These are phyloP conservation scores for Paulownia fortunei DNA, from an alignment of 257 asterid genomes.

Conservation along the genomic window DNA sequence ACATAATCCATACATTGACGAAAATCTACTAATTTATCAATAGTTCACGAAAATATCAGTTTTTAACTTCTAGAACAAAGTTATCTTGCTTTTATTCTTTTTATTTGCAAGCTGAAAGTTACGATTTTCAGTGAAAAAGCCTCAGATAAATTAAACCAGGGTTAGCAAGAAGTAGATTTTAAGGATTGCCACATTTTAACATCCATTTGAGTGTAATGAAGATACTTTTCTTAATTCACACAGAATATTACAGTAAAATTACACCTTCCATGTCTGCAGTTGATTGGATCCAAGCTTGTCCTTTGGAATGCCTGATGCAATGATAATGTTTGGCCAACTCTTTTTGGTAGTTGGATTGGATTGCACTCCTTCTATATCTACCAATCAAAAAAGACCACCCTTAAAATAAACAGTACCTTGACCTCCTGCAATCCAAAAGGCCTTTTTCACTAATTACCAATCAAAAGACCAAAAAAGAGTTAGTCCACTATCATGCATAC, in stretches of 20 bases:
- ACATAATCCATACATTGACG: too few species aligned
- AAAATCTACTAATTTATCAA: too few species aligned
- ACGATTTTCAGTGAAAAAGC: not conserved
- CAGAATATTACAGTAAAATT: not conserved
- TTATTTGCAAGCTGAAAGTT: too few species aligned
- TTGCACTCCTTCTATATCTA: conserved; percentile 33
- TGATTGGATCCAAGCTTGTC: conserved; percentile 31
- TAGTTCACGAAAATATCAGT: too few species aligned
- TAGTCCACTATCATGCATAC: conserved; percentile 25
- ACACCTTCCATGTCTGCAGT: not conserved
- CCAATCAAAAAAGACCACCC: conserved; percentile 25
- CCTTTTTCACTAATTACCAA: conserved; percentile 20
- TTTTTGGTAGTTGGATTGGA: conserved; percentile 35
- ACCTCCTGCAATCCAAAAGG: not conserved
- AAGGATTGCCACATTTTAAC: not conserved
- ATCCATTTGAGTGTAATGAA: not conserved
- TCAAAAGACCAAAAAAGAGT: conserved; percentile 1
- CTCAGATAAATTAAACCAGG: not conserved
- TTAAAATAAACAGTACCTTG: not conserved
- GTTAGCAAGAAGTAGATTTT: not conserved
- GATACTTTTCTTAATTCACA: not conserved
- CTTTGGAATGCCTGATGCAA: conserved; percentile 30
- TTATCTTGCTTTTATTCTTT: too few species aligned
- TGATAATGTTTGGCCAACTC: conserved; percentile 33
- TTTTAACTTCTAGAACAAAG: not conserved